These are phyloP conservation scores for Zygoascus hellenicus DNA, from an alignment of 1,139 yeast species.

Conservation along the genomic window DNA sequence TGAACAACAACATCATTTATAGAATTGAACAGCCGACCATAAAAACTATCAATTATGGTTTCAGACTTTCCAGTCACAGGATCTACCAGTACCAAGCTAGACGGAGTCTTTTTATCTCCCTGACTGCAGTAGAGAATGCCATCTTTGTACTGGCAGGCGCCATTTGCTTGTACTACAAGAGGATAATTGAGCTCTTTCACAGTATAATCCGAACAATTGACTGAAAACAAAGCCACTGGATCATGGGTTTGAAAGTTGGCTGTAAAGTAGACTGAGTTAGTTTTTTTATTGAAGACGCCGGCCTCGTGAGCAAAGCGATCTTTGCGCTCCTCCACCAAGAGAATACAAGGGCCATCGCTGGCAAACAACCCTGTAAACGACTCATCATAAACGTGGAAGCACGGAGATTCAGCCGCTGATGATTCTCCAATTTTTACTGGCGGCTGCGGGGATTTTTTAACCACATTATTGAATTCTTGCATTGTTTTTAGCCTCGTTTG, in stretches of 20 bases:
- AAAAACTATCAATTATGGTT: slow-evolving; percentile 18
- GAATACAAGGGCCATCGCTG: background rate
- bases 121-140: slow-evolving; percentile 23
- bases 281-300: slow-evolving; percentile 22
- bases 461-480: too few species aligned
- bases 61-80: slow-evolving; percentile 14
- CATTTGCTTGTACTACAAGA: slow-evolving; percentile 20
- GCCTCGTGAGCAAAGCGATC: slow-evolving; percentile 25
- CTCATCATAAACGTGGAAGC: background rate
- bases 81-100: slow-evolving; percentile 16
- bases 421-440: too few species aligned
- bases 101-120: slow-evolving; percentile 18
- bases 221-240: slow-evolving; percentile 11
- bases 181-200: slow-evolving; percentile 15
- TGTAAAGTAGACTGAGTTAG: slow-evolving; percentile 24
- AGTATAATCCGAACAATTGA: slow-evolving; percentile 7
- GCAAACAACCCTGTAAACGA: background rate
- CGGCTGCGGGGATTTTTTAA: too few species aligned
- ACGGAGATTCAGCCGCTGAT: too few species aligned
- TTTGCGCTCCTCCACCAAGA: background rate
- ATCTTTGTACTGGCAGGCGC: slow-evolving; percentile 21
- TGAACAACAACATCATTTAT: slow-evolving; percentile 27
- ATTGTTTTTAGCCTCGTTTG: too few species aligned
- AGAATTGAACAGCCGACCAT: slow-evolving; percentile 27
- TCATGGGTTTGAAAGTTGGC: slow-evolving; percentile 18